Evolutionary conservation across 441 rosid species (phyloP).

Genomic region (Macaranga tanarius): DNA sequence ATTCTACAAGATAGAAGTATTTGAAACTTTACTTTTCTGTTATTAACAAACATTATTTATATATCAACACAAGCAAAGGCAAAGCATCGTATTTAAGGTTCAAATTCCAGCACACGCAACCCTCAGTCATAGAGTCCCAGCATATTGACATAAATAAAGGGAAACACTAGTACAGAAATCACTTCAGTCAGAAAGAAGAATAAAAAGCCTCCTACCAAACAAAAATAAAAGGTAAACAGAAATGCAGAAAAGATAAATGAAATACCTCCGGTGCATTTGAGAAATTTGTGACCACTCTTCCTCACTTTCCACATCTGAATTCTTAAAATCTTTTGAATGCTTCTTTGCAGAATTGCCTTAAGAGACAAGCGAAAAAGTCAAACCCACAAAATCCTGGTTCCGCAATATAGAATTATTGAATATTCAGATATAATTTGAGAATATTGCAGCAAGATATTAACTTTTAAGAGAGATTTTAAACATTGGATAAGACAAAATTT

Average conservation of each 20-base stretch:
- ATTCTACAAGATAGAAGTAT: conserved; percentile 50
- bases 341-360: conserved; percentile 39
- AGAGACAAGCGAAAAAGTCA: conserved; percentile 7
- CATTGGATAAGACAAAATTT: not conserved
- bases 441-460: not conserved
- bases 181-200: not conserved
- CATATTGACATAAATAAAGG: not conserved
- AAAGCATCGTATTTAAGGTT: not conserved
- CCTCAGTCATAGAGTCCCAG: not conserved
- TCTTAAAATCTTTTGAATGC: conserved; percentile 34
- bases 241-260: not conserved
- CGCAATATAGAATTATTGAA: no score
- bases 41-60: conserved; percentile 11
- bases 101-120: not conserved
- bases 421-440: not conserved
- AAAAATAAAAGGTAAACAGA: not conserved
- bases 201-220: not conserved
- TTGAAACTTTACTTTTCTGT: conserved; percentile 9
- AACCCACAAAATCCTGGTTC: not conserved
- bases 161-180: not conserved
- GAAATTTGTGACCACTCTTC: conserved; percentile 70
- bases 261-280: conserved; percentile 64
- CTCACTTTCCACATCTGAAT: conserved; percentile 43
- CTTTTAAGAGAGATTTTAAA: not conserved
- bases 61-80: not conserved